Base-by-base conservation (phyloP, 2,329 filamentous ascomycete genomes). In the Calonectria hawksworthii region DNA sequence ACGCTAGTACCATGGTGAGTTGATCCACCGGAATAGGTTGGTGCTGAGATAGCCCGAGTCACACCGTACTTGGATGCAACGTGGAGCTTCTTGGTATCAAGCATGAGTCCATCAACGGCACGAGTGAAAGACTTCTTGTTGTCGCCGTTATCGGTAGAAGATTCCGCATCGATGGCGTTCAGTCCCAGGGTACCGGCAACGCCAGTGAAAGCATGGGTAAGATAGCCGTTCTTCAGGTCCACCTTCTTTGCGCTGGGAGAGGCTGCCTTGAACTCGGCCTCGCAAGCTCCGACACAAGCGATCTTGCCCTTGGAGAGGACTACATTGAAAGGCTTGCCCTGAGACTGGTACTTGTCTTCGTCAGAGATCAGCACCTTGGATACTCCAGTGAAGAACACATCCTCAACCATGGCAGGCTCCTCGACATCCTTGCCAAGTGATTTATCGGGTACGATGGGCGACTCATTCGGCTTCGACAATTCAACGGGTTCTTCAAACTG, bases 111-210 rank as follows among this genome's bases (percentile, higher is more conserved):
- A 76, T 92, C 90, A 6, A 91, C 83, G 10, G 89, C 92, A 14
- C 92, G 88, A 59, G 89, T 91, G 78, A 93, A 93, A 8, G 85
- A 80, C 0, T 86, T 82, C 0, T 83, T 82, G 72, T 85, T 86
- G 2, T 82, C 80, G 2, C 90, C 90, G 74, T 91, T 91, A 75
- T 91, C 89, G 0, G 88, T 90, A 59, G 85, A 84, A 10, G 85
- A 80, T 75, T 94, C 93, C 6, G 87, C 87, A 72, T 90, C 89
- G 68, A 94, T 94, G 68, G 91, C 92, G 75, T 90, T 90, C 9
- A 94, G 87, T 0, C 93, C 93, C 0, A 94, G 84, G 1, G 86
- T 85, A 5, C 91, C 90, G 1, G 90, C 92, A 36, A 93, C 90
- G 2, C 90, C 91, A 4, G 91, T 92, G 75, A 94, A 89, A 0